Conservation (phyloP, 768 basidiomycete species). For the Russula sp. region DNA sequence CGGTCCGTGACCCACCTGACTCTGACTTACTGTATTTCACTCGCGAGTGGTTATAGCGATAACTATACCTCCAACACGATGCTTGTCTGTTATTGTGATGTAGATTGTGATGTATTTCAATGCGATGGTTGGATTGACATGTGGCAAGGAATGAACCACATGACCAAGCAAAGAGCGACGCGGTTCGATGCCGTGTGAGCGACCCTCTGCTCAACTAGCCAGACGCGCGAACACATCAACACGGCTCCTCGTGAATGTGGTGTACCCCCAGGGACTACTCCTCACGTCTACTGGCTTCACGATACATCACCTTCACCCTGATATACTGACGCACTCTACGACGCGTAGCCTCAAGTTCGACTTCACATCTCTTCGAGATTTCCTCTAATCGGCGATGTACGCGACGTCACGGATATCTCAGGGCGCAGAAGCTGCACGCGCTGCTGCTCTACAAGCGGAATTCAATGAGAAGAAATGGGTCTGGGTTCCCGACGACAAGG, state of each 20-base stretch:
- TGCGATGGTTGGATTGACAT: neutral
- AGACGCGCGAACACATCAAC: conserved; percentile 7
- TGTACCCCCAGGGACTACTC: neutral
- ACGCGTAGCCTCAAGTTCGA: conserved; percentile 9
- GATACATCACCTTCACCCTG: neutral
- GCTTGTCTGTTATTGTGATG: neutral
- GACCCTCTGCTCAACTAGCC: conserved; percentile 3
- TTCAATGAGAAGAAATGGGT: conserved; percentile 99
- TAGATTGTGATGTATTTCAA: neutral
- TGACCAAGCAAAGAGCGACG: conserved; percentile 11
- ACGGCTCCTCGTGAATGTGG: conserved; percentile 19
- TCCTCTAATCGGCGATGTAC: conserved; percentile 4
- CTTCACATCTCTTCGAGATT: conserved; percentile 1
- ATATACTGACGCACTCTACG: conserved; percentile 9
- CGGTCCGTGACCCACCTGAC: neutral
- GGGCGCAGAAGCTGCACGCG: conserved; percentile 66
- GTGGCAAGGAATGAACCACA: neutral
- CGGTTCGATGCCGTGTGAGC: conserved; percentile 17
- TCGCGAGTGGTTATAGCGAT: neutral
- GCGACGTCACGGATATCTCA: conserved; percentile 39
- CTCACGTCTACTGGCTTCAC: neutral
- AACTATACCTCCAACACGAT: neutral
- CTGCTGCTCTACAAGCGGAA: conserved; percentile 88
- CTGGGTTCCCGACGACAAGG: conserved; percentile 90
- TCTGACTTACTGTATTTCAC: neutral